phyloP scores from a whole-genome alignment of 768 basidiomycete species.

The Suillus variegatus region DNA sequence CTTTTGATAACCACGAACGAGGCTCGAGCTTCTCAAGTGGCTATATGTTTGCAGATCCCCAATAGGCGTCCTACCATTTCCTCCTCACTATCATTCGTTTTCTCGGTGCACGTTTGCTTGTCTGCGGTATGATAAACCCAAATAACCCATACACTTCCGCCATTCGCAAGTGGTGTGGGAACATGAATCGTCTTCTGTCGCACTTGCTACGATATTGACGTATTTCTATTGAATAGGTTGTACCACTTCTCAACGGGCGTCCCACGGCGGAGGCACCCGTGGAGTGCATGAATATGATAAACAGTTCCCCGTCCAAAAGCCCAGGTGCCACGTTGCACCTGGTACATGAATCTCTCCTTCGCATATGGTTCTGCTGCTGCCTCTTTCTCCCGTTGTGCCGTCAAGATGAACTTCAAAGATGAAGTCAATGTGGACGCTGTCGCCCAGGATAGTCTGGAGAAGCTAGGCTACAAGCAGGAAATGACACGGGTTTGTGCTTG shows the following conservation, averaged over 20 bases:
- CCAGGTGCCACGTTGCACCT: too few species aligned
- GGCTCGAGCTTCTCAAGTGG: background rate
- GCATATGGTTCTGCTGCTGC: background rate
- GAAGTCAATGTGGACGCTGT: constrained; percentile 21
- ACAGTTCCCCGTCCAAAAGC: background rate
- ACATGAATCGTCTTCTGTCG: background rate
- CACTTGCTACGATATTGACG: background rate
- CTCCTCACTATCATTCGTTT: background rate
- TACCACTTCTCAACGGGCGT: background rate
- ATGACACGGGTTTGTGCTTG: constrained; percentile 44
- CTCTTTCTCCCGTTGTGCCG: background rate
- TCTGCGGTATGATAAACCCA: background rate
- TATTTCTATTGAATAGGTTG: background rate
- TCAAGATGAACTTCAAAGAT: constrained; percentile 17
- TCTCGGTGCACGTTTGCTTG: background rate
- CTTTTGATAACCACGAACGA: background rate
- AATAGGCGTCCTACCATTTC: background rate
- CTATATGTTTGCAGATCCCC: background rate
- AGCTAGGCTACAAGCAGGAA: constrained; percentile 58
- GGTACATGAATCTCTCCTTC: background rate
- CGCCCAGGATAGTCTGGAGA: constrained; percentile 43
- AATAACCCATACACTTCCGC: background rate
- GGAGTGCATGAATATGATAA: background rate
- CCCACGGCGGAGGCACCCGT: background rate
- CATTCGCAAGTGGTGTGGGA: background rate